These are phyloP conservation scores for Coniochaeta sp. DNA, from an alignment of 2,329 filamentous ascomycete genomes.

Conservation along the genomic window DNA sequence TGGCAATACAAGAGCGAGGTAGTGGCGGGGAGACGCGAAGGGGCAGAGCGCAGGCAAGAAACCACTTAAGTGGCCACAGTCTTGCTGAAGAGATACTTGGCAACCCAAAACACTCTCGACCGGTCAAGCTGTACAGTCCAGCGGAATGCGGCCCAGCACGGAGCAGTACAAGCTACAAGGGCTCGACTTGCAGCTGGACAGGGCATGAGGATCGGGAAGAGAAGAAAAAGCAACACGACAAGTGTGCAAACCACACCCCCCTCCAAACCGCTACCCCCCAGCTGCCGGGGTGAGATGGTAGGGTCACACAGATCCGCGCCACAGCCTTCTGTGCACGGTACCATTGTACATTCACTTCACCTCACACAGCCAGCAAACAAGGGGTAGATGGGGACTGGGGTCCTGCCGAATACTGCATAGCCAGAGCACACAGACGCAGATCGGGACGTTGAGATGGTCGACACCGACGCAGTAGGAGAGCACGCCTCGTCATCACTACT, in stretches of 20 bases:
- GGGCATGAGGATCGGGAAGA: not conserved
- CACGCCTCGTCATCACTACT: not conserved
- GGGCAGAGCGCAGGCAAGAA: not conserved
- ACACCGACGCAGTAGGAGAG: not conserved
- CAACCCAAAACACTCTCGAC: not conserved
- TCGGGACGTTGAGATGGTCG: not conserved
- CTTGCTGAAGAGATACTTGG: not conserved
- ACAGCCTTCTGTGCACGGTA: conserved; percentile 2
- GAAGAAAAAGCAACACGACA: not conserved
- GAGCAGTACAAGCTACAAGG: conserved; percentile 1
- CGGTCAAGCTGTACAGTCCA: conserved; percentile 9
- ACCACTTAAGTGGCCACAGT: not conserved
- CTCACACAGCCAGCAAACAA: not conserved
- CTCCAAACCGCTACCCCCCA: not conserved
- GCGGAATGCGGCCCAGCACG: conserved; percentile 10
- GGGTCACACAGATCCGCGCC: conserved; percentile 6
- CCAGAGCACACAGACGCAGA: not conserved
- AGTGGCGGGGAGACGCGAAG: not conserved
- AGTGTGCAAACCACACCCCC: not conserved
- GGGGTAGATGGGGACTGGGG: not conserved
- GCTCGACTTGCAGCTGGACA: conserved; percentile 2
- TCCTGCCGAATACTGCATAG: not conserved
- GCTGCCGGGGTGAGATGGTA: not conserved
- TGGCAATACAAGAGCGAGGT: not conserved
- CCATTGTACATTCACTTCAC: not conserved